Evolutionary conservation across 148 eudicot species (phyloP), one percentile per base, ranked within the genome.

Genomic region (Camellia sinensis): DNA sequence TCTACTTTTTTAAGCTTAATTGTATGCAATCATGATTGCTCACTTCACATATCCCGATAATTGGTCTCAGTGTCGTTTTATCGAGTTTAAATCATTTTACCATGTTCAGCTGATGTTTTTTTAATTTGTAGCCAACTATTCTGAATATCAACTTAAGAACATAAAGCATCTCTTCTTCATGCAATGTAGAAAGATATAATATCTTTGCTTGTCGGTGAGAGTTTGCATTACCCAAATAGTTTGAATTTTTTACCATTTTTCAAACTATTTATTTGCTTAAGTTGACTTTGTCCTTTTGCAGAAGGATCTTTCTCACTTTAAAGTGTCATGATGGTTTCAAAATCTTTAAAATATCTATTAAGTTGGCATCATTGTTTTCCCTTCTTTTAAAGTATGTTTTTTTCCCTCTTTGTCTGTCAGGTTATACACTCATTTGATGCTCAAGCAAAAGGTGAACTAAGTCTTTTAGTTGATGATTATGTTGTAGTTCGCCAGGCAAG

Each of bases 341-440:
- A n/a, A 8, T 7, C 19, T 12, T 9, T 43, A 50, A 43, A 11
- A 41, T 68, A 6, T 14, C 13, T 3, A 6, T 43, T 29, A 3
- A 67, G 45, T 40, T 67, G 45, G 54, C 17, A n/a, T 48, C 6
- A 2, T n/a, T 11, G 15, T 52, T 72, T 72, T 8, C 37, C 57
- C 17, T 52, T 7, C 2, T 59, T 59, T 56, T 15, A 1, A 68
- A 62, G 62, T 50, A 12, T 8, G 75, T 7, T 46, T 12, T 5
- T 68, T 21, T 14, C 54, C 6, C 5, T 15, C 63, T 10, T 59
- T 83, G 18, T 62, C 45, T 29, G 0, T 53, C 72, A 92, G 98
- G 96, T 88, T 56, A 81, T 90, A 71, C 95, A 92, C 84, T 82
- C 92, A 57, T 93, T 93, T 82, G 96, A 93, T 83, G 96, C 96